phyloP scores from a whole-genome alignment of 371 early-diverging fungal genomes.

The Lichtheimia corymbifera region DNA sequence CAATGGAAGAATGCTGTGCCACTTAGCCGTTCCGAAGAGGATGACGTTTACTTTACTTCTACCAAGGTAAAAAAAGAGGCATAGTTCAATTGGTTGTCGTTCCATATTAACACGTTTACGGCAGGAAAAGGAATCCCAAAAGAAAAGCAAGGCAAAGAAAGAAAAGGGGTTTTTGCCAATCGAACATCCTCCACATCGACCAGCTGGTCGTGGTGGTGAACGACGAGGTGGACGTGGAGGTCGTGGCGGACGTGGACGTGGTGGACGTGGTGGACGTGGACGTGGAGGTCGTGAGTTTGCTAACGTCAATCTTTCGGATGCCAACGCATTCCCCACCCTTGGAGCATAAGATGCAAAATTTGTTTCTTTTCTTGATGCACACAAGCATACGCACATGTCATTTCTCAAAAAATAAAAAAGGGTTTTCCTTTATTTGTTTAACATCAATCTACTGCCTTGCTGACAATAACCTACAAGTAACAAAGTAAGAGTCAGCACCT shows the following conservation, averaged over 20 bases:
- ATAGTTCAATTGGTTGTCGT: constrained; percentile 42
- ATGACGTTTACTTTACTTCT: constrained; percentile 40
- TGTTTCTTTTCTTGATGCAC: background rate
- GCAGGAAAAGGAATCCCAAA: constrained; percentile 13
- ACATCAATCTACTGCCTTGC: too few species aligned
- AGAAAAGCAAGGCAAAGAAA: constrained; percentile 36
- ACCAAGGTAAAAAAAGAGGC: constrained; percentile 28
- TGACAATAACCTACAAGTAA: background rate
- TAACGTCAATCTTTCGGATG: constrained; percentile 68
- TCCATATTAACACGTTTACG: background rate
- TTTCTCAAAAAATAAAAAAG: too few species aligned
- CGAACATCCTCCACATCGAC: constrained; percentile 19
- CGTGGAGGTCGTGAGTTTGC: constrained; percentile 24
- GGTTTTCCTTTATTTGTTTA: too few species aligned
- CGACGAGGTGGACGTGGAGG: constrained; percentile 27
- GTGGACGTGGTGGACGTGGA: constrained; percentile 38
- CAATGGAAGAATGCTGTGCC: constrained; percentile 77
- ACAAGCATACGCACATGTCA: background rate
- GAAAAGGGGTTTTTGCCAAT: constrained; percentile 28
- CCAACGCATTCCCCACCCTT: constrained; percentile 75
- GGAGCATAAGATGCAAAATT: constrained; percentile 44
- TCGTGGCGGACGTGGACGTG: constrained; percentile 28
- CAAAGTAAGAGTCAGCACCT: too few species aligned
- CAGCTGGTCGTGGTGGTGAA: constrained; percentile 24
- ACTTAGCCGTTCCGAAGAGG: constrained; percentile 62